A percentile compares a stretch with the other conserved stretches of the same genome.
Evolutionary conservation across 345 rosid genomes (phyloP).

Genomic region (Punica granatum): DNA sequence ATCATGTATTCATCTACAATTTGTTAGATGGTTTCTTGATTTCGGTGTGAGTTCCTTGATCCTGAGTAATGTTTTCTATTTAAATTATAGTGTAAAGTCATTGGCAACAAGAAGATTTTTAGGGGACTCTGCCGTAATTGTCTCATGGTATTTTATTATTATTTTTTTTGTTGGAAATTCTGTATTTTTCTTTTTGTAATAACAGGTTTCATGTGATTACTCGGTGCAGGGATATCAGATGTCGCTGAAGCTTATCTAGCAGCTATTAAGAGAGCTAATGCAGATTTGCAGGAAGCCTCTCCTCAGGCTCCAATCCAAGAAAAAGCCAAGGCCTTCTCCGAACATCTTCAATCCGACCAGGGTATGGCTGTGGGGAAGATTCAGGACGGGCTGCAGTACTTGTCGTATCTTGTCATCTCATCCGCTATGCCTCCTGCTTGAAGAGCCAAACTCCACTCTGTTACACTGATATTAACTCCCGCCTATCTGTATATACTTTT

Average conservation of each 20-base stretch:
- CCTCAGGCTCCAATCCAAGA: constrained; percentile 47
- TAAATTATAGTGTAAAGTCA: too few species aligned
- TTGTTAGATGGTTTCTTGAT: too few species aligned
- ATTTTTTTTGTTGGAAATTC: too few species aligned
- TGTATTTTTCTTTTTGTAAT: background rate
- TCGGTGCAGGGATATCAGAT: constrained; percentile 69
- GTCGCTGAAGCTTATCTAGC: constrained; percentile 72
- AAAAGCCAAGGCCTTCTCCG: constrained; percentile 53
- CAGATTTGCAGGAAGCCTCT: constrained; percentile 40
- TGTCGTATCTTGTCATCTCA: constrained; percentile 59
- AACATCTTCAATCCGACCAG: constrained; percentile 48
- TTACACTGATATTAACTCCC: constrained; percentile 10
- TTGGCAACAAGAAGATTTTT: too few species aligned
- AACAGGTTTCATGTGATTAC: background rate
- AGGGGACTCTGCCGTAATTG: too few species aligned
- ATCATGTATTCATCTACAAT: too few species aligned
- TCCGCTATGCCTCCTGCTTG: constrained; percentile 64
- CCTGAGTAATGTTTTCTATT: too few species aligned
- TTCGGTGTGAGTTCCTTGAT: background rate
- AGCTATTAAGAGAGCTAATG: constrained; percentile 47
- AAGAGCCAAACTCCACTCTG: constrained; percentile 5
- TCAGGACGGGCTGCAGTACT: constrained; percentile 72
- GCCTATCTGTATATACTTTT: constrained; percentile 2
- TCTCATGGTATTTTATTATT: too few species aligned
- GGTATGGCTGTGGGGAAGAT: constrained; percentile 56